Evolutionary conservation across 2,329 filamentous ascomycete genomes (phyloP).

Genomic region (Clonostachys byssicola): DNA sequence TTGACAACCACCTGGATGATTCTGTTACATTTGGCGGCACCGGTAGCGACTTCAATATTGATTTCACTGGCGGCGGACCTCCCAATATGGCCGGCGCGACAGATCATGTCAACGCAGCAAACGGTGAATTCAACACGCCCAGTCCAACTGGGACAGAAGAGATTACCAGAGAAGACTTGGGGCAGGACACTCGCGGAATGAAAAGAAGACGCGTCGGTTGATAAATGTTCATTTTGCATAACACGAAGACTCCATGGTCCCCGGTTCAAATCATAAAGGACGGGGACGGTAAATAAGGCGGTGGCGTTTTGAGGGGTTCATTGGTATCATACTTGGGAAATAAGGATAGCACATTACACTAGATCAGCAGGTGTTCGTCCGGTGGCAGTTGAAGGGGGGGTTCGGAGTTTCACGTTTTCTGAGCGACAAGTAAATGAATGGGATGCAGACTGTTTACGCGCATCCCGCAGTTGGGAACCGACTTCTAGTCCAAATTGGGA

Average conservation of each 20-base stretch:
- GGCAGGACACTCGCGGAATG: slow-evolving; percentile 11
- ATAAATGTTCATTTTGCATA: too few relatives aligned
- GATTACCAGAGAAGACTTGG: slow-evolving; percentile 37
- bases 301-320: too few relatives aligned
- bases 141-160: slow-evolving; percentile 47
- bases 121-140: slow-evolving; percentile 25
- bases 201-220: slow-evolving; percentile 29
- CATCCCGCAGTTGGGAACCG: too few relatives aligned
- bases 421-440: too few relatives aligned
- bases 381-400: too few relatives aligned
- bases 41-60: slow-evolving; percentile 47
- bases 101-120: not conserved
- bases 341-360: slow-evolving; percentile 5
- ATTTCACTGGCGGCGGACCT: slow-evolving; percentile 5
- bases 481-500: too few relatives aligned
- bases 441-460: too few relatives aligned
- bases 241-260: too few relatives aligned
- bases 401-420: too few relatives aligned
- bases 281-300: too few relatives aligned
- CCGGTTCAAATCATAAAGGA: too few relatives aligned
- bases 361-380: slow-evolving; percentile 1
- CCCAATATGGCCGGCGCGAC: not conserved
- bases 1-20: slow-evolving; percentile 30
- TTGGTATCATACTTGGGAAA: too few relatives aligned
- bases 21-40: slow-evolving; percentile 30